Evolutionary conservation across 306 rosid species (phyloP).

Genomic region (Trifolium dubium): DNA sequence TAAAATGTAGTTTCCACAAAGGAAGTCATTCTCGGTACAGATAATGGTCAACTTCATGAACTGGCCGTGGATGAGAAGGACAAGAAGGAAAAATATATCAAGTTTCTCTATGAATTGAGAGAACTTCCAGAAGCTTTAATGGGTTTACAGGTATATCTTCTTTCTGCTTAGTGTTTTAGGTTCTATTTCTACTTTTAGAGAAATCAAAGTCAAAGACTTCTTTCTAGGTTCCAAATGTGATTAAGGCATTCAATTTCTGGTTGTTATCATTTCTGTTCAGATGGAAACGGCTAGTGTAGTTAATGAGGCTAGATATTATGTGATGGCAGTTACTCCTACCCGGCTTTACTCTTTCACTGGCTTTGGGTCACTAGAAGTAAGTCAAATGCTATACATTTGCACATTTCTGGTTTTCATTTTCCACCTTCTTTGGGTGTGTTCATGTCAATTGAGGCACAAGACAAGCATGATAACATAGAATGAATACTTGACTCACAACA

Average conservation of each 20-base stretch:
- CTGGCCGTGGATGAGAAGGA: constrained; percentile 94
- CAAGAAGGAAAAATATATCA: constrained; percentile 88
- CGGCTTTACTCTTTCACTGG: constrained; percentile 92
- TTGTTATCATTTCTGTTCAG: constrained; percentile 55
- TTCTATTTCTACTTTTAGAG: constrained; percentile 27
- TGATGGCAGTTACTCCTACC: constrained; percentile 97
- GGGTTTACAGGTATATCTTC: constrained; percentile 74
- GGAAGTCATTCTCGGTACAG: constrained; percentile 92
- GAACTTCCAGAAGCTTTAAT: constrained; percentile 89
- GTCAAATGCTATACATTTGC: constrained; percentile 41
- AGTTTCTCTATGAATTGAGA: constrained; percentile 66
- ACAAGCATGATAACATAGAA: background rate
- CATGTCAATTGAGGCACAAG: background rate
- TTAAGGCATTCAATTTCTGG: constrained; percentile 39
- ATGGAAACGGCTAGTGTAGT: constrained; percentile 83
- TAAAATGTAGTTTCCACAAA: constrained; percentile 73
- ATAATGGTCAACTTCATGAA: constrained; percentile 86
- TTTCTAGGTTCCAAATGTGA: background rate
- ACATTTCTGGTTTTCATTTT: background rate
- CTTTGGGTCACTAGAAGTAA: constrained; percentile 80
- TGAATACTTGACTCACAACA: no score
- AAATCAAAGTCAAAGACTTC: constrained; percentile 25
- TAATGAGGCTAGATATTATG: constrained; percentile 86
- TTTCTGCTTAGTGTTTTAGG: constrained; percentile 30
- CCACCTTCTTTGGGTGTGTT: background rate